phyloP scores from a whole-genome alignment of 805 yeast species.

The Metschnikowia shivogae region DNA sequence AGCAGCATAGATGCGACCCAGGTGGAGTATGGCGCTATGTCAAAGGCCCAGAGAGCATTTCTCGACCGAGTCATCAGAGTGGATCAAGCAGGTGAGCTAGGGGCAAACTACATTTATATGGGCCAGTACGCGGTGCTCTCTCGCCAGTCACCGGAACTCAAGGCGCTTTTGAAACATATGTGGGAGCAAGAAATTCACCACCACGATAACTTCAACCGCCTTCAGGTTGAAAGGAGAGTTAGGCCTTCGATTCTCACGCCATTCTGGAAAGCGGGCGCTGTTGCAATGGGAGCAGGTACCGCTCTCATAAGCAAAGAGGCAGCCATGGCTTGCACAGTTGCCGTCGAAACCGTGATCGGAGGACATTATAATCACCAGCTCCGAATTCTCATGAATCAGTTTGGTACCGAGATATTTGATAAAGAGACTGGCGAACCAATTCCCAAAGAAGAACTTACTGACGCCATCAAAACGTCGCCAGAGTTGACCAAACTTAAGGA shows the following conservation, averaged over 20 bases:
- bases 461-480: slow-evolving; percentile 36
- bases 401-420: slow-evolving; percentile 41
- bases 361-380: slow-evolving; percentile 91
- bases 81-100: slow-evolving; percentile 97
- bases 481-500: slow-evolving; percentile 58
- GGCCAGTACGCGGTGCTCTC: slow-evolving; percentile 83
- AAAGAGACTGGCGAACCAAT: slow-evolving; percentile 31
- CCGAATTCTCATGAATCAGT: slow-evolving; percentile 68
- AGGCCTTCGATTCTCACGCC: slow-evolving; percentile 93
- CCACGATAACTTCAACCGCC: slow-evolving; percentile 73
- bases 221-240: slow-evolving; percentile 74
- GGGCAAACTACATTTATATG: slow-evolving; percentile 87
- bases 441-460: slow-evolving; percentile 19
- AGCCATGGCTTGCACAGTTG: slow-evolving; percentile 99
- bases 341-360: slow-evolving; percentile 97
- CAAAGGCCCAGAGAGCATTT: slow-evolving; percentile 62
- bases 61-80: slow-evolving; percentile 78
- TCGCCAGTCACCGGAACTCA: slow-evolving; percentile 65
- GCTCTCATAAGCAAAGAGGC: slow-evolving; percentile 89
- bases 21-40: slow-evolving; percentile 34
- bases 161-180: slow-evolving; percentile 85
- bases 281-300: slow-evolving; percentile 80
- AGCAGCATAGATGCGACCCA: neutral
- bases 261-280: slow-evolving; percentile 88
- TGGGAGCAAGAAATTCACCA: slow-evolving; percentile 97